Percentiles rank a stretch among this genome's conserved stretches.
Evolutionary conservation across 2,329 filamentous ascomycete species (phyloP).

Genomic region (Plenodomus biglobosus): DNA sequence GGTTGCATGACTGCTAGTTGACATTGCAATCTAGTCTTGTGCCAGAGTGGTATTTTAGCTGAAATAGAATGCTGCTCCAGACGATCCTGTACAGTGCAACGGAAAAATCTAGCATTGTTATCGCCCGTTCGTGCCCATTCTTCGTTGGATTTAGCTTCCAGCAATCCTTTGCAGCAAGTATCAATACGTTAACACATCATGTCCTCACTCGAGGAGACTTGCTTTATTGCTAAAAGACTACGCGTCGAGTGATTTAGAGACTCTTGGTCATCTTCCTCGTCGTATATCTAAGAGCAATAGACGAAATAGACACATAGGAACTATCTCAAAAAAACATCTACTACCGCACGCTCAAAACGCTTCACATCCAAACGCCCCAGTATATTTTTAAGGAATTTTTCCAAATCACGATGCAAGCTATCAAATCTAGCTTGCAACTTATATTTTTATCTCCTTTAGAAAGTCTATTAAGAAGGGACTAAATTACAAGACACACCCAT

Average conservation of each 20-base stretch:
- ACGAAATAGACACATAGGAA: slow-evolving; percentile 1
- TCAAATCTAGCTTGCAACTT: slow-evolving; percentile 10
- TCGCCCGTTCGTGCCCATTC: neutral
- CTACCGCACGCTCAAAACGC: slow-evolving; percentile 9
- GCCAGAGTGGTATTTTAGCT: neutral
- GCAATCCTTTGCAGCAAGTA: slow-evolving; percentile 11
- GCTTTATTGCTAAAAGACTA: neutral
- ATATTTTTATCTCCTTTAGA: slow-evolving; percentile 5
- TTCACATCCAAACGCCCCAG: slow-evolving; percentile 6
- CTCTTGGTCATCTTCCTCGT: slow-evolving; percentile 6
- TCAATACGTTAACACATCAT: slow-evolving; percentile 5
- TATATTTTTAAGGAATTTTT: slow-evolving; percentile 16
- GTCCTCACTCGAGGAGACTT: neutral
- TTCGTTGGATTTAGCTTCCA: slow-evolving; percentile 5
- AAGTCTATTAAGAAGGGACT: slow-evolving; percentile 10
- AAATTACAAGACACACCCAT: slow-evolving; percentile 15
- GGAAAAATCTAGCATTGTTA: slow-evolving; percentile 6
- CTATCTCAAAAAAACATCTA: slow-evolving; percentile 15
- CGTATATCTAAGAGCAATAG: slow-evolving; percentile 12
- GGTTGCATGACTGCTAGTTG: neutral
- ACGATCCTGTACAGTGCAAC: slow-evolving; percentile 16
- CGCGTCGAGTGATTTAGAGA: slow-evolving; percentile 1
- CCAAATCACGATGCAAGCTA: slow-evolving; percentile 11
- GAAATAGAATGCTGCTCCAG: neutral
- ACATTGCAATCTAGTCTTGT: neutral